phyloP scores from a whole-genome alignment of 73 alveolate genomes.

The Symbiodinium natans region DNA sequence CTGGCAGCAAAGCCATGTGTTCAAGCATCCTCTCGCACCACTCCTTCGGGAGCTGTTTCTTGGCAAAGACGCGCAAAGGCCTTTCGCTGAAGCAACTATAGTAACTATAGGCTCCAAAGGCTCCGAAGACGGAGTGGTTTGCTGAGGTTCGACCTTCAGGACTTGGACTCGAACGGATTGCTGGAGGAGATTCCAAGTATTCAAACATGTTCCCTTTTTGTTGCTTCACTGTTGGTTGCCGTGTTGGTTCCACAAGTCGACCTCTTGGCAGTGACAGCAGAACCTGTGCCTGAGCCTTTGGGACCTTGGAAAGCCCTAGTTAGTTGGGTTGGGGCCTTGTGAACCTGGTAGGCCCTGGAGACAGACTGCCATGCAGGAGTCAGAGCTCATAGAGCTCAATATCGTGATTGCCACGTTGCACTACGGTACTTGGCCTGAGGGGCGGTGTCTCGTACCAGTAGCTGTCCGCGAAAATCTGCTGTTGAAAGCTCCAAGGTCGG shows the following conservation, averaged over 20 bases:
- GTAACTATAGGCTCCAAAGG: not conserved
- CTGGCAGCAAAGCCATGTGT: not conserved
- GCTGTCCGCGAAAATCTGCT: no score
- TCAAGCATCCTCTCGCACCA: not conserved
- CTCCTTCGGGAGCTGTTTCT: not conserved
- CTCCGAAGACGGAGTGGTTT: not conserved
- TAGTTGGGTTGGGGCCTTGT: not conserved
- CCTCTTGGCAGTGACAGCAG: not conserved
- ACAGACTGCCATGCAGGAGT: conserved; percentile 22
- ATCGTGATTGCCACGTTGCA: conserved; percentile 42
- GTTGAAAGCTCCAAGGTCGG: not conserved
- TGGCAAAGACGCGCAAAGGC: not conserved
- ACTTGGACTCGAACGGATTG: conserved; percentile 63
- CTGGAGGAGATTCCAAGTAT: conserved; percentile 51
- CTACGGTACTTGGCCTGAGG: conserved; percentile 35
- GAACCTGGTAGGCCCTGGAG: not conserved
- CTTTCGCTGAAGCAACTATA: no score
- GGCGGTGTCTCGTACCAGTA: no score
- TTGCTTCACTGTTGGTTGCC: no score
- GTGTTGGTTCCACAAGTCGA: no score
- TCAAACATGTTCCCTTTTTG: no score
- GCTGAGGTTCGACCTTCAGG: conserved; percentile 57
- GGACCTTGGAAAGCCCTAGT: not conserved
- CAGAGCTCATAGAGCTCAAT: conserved; percentile 71
- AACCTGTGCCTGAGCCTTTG: no score